A percentile compares a stretch with the other conserved stretches of the same genome.
phyloP scores from a whole-genome alignment of 768 basidiomycete genomes.

The Clavaria fumosa region DNA sequence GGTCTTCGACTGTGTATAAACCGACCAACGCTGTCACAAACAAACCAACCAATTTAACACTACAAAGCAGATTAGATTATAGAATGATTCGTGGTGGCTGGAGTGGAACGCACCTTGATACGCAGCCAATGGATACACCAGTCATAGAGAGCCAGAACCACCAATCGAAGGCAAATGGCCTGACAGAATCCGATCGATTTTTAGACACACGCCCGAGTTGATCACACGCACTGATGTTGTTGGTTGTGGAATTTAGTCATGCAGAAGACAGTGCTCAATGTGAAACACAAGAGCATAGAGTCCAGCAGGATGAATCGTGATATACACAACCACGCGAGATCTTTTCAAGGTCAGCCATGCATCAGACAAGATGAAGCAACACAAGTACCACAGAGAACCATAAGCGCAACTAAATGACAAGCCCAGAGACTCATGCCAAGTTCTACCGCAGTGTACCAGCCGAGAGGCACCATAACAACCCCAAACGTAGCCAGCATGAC shows the following conservation, averaged over 20 bases:
- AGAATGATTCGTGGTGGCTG: conserved; percentile 8
- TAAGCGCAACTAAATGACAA: conserved; percentile 82
- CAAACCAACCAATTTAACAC: conserved; percentile 91
- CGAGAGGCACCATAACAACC: conserved; percentile 87
- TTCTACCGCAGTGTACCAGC: conserved; percentile 94
- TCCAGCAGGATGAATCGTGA: conserved; percentile 96
- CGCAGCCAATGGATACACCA: conserved; percentile 88
- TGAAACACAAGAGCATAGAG: conserved; percentile 98
- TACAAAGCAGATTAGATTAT: conserved; percentile 16
- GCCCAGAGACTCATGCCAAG: conserved; percentile 83
- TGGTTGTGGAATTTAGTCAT: conserved; percentile 95
- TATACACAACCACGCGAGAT: conserved; percentile 93
- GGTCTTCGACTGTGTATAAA: conserved; percentile 90
- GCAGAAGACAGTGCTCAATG: conserved; percentile 90
- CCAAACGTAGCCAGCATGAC: conserved; percentile 92
- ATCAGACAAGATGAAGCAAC: neutral
- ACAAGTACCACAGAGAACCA: conserved; percentile 76
- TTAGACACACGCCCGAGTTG: too few relatives aligned
- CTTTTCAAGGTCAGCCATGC: conserved; percentile 24
- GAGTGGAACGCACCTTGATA: too few relatives aligned
- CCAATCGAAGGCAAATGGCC: conserved; percentile 93
- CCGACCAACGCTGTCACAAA: conserved; percentile 94
- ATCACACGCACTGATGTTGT: conserved; percentile 63
- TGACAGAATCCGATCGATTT: conserved; percentile 16
- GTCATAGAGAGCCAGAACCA: conserved; percentile 92